Base-by-base conservation (phyloP, 306 rosid species). In the Clitoria ternatea region DNA sequence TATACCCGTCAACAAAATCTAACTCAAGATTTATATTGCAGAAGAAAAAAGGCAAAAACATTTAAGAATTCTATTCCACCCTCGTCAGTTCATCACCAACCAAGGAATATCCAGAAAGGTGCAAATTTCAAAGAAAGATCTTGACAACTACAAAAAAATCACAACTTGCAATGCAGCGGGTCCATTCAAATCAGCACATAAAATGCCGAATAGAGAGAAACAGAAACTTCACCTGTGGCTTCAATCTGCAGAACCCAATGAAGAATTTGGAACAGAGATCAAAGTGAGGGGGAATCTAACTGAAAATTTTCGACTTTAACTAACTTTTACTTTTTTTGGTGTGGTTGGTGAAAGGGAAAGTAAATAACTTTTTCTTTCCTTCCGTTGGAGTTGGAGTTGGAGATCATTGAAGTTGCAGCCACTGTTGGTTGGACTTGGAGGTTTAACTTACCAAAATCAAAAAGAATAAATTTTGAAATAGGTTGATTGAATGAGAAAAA, bases 261-360 rank as follows among this genome's bases (percentile, higher is more conserved):
- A 61, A 24, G 60, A 75, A 27, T 49, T 64, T 24, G 39, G 71
- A 45, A 20, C 43, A 66, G 12, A 48, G 18, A 47, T 29, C 61
- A 27, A 27, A 55, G 27, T 30, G 44, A 27, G 15, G 15, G 55
- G n/a, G 70, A 74, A 64, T 35, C 60, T 29, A 64, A 64, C 72
- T 27, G 45, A 30, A 66, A 47, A 52, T 1, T 24, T 63, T 8
- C 12, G 13, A 74, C 72, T 74, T 74, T 35, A 61, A 59, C 60
- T 18, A 44, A 43, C 55, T 57, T 59, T 24, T 7, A 45, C 77
- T 59, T 60, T 53, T 24, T 53, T 24, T 53, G 5, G 18, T 13
- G 5, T 60, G 61, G 50, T 45, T 74, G 73, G 72, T 64, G 79
- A 63, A 74, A 64, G 79, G 72, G 77, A 74, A 72, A 88, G 94